Evolutionary conservation across 371 early-diverging fungal species (phyloP).

Genomic region (Syncephalastrum contaminatum): DNA sequence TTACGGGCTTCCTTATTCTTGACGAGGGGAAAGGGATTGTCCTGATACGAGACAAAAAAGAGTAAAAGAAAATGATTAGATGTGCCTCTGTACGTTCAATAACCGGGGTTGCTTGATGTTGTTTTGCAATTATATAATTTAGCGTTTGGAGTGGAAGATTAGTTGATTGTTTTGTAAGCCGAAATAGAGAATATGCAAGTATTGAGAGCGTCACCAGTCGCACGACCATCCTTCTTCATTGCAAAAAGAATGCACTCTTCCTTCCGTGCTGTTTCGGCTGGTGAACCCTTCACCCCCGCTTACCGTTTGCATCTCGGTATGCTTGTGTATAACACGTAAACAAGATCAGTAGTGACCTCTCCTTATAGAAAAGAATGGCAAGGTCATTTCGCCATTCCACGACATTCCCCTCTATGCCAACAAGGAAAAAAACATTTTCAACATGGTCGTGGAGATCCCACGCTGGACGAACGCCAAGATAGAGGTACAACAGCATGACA

Average conservation of each 20-base stretch:
- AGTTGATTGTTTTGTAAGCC: no score
- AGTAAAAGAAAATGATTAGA: no score
- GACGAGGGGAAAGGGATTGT: no score
- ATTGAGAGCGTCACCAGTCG: no score
- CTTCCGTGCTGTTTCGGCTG: conserved; percentile 4
- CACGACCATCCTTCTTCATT: conserved; percentile 3
- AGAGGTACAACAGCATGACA: conserved; percentile 65
- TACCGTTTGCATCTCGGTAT: conserved; percentile 18
- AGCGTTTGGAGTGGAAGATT: no score
- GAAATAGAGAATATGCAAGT: no score
- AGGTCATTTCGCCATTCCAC: conserved; percentile 94
- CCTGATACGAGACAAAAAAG: no score
- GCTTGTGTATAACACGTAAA: neutral
- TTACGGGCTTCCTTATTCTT: no score
- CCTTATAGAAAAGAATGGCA: conserved; percentile 65
- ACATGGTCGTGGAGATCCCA: conserved; percentile 99
- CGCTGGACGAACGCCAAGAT: conserved; percentile 99
- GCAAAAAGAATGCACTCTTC: conserved; percentile 7
- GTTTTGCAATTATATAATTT: no score
- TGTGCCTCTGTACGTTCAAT: no score
- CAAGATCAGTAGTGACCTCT: neutral
- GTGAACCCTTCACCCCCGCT: conserved; percentile 13
- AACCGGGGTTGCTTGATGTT: no score
- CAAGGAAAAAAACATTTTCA: conserved; percentile 79
- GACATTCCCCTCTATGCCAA: conserved; percentile 97